Conservation (phyloP, 2,329 filamentous ascomycete genomes). For the Sclerotinia spermophila region DNA sequence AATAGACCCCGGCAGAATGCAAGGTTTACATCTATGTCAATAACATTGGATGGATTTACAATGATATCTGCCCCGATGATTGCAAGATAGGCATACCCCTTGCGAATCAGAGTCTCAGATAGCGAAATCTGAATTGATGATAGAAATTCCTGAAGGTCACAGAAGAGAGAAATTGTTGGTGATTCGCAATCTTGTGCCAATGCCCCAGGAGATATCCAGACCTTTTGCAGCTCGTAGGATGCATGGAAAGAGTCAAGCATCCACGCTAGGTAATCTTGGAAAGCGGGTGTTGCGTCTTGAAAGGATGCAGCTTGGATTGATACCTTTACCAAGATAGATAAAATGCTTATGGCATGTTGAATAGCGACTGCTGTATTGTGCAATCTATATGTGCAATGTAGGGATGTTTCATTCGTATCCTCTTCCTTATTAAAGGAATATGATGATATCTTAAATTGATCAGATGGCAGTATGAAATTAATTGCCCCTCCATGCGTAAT, state of each 20-base stretch:
- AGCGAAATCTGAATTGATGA: constrained; percentile 24
- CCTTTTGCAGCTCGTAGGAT: constrained; percentile 28
- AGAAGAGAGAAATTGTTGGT: constrained; percentile 23
- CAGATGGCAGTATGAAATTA: constrained; percentile 28
- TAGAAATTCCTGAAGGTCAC: constrained; percentile 29
- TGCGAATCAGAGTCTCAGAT: constrained; percentile 31
- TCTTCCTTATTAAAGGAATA: constrained; percentile 18
- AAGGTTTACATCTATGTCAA: constrained; percentile 19
- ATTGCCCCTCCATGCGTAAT: constrained; percentile 19
- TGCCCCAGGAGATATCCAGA: constrained; percentile 18
- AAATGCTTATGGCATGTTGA: constrained; percentile 30
- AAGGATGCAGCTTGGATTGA: constrained; percentile 29
- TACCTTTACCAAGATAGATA: constrained; percentile 34
- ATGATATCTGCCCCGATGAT: constrained; percentile 32
- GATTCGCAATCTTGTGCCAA: constrained; percentile 20
- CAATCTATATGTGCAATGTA: constrained; percentile 32
- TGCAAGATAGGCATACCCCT: constrained; percentile 34
- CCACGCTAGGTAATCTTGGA: constrained; percentile 37
- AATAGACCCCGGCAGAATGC: constrained; percentile 29
- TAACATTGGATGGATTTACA: constrained; percentile 22
- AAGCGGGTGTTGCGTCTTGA: constrained; percentile 33
- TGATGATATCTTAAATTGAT: constrained; percentile 22
- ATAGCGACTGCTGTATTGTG: constrained; percentile 26
- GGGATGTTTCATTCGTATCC: not conserved
- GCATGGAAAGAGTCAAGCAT: constrained; percentile 34